Base-by-base conservation (phyloP, 2,329 filamentous ascomycete species). In the Arthrobotrys conoides region DNA sequence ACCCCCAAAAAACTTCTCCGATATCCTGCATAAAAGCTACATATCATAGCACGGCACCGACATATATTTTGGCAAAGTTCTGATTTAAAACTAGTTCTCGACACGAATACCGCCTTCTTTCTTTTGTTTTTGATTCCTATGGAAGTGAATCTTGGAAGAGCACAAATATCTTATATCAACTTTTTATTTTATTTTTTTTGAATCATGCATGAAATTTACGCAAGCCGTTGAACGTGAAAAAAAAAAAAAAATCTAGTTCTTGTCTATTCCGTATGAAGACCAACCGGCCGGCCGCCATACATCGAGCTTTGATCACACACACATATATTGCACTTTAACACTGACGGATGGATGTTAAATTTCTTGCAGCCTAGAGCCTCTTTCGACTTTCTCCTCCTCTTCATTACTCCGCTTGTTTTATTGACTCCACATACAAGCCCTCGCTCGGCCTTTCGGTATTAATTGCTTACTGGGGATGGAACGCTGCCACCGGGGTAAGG, bases 341-440 rank as follows among this genome's bases (percentile, higher is more conserved):
- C 18, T 61, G 36, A 61, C 36, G 33, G 22, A 44, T 61, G 57
- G 57, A 61, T 61, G 36, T 61, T 30, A 61, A 44, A 41, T 71
- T 71, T 71, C 57, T 73, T 59, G 70, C 70, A 73, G 70, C 70
- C 70, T 73, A 67, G 70, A 73, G 70, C 70, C 70, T 73, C 70
- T 49, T 49, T n/a, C n/a, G n/a, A n/a, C n/a, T n/a, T n/a, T n/a
- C 22, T 59, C 41, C 57, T 73, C 57, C 44, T 63, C 57, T 55
- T 64, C 46, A 48, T 64, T 71, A 64, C 57, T 73, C 70, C 70
- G 70, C 61, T 73, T 24, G 61, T 66, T 51, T 59, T 67, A 73
- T 66, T 59, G 49, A 48, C 70, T 59, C 59, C 70, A 57, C 57
- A 64, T 12, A 65, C 22, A 57, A 57, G 59, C 69, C 69, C 33